These are phyloP conservation scores for Metahyphopichia silvanorum DNA, from an alignment of 805 yeast species.

Conservation along the genomic window DNA sequence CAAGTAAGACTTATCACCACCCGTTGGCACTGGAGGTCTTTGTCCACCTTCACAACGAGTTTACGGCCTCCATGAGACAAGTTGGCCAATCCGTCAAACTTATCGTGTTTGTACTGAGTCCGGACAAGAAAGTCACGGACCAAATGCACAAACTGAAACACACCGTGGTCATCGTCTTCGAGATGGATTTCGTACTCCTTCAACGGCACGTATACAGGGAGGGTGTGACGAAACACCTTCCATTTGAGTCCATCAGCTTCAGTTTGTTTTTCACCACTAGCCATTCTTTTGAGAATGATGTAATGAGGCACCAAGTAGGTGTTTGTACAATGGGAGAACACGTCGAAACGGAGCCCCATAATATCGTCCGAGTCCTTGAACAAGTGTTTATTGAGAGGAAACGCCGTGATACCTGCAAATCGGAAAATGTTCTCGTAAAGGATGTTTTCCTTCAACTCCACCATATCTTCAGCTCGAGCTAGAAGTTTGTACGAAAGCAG, in stretches of 20 bases:
- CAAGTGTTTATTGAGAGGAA: slow-evolving; percentile 41
- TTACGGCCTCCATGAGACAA: slow-evolving; percentile 5
- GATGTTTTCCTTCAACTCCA: slow-evolving; percentile 26
- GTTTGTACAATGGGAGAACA: slow-evolving; percentile 18
- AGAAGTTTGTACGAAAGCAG: slow-evolving; percentile 1
- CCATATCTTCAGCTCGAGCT: slow-evolving; percentile 4
- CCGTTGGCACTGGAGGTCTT: slow-evolving; percentile 24
- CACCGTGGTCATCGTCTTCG: slow-evolving; percentile 13
- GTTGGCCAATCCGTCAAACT: slow-evolving; percentile 13
- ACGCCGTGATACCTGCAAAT: slow-evolving; percentile 49
- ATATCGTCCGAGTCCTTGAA: slow-evolving; percentile 25
- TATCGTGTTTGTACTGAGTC: slow-evolving; percentile 32
- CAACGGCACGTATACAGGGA: slow-evolving; percentile 31
- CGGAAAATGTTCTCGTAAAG: slow-evolving; percentile 46
- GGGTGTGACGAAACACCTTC: slow-evolving; percentile 33
- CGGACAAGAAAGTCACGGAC: slow-evolving; percentile 20
- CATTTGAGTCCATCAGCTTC: slow-evolving; percentile 12
- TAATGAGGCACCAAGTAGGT: slow-evolving; percentile 45
- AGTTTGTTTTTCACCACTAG: slow-evolving; percentile 4
- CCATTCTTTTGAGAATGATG: slow-evolving; percentile 32
- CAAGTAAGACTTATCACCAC: slow-evolving; percentile 10
- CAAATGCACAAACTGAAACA: slow-evolving; percentile 16
- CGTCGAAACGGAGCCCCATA: slow-evolving; percentile 52
- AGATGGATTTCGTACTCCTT: slow-evolving; percentile 12
- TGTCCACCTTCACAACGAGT: slow-evolving; percentile 12